Base-by-base conservation (phyloP, 176 grass and related monocot species). In the Triticum monococcum region DNA sequence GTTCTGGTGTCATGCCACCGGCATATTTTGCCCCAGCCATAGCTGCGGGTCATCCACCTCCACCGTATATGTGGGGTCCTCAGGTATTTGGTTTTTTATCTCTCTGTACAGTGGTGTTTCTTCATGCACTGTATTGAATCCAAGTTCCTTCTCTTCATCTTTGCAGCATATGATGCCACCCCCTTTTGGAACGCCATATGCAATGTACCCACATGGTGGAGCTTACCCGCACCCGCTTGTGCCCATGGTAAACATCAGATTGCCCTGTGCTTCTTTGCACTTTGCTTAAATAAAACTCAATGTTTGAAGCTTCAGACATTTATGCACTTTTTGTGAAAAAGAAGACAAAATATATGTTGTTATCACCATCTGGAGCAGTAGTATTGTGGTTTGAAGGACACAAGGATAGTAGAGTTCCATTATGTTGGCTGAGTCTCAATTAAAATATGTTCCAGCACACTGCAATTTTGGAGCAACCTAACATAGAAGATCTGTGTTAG, bases 21-120 rank as follows among this genome's bases (percentile, higher is more conserved):
- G 35, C 97, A 84, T 98, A 91, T 86, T 96, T 95, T 35, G 75
- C 89, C 46, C 81, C 90, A 64, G 76, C 86, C 75, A 83, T 95
- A 69, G 91, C 91, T 62, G 86, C 93, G 68, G 96, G 96, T 75
- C 92, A 96, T 77, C 82, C 90, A 78, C 88, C 91, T 77, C 84
- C 91, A 11, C 92, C 90, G 64, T 98, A 94, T 60, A 90, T 98
- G 90, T 98, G 97, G 97, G 87, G 88, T 59, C 90, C 97, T 82
- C 93, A 94, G 97, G 97, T 98, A 91, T 82, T 77, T 77, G 70
- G 36, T 14, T 43, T 84, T 14, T 31, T 5, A 46, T 84, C 57
- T 77, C 38, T 60, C 10, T 81, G 56, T 81, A 4, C 10, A 36
- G 66, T 73, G 28, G 32, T 66, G 11, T 81, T 87, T 72, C 61